These are phyloP conservation scores for Pleurotus citrinopileatus DNA, from an alignment of 768 basidiomycete genomes.

Conservation along the genomic window DNA sequence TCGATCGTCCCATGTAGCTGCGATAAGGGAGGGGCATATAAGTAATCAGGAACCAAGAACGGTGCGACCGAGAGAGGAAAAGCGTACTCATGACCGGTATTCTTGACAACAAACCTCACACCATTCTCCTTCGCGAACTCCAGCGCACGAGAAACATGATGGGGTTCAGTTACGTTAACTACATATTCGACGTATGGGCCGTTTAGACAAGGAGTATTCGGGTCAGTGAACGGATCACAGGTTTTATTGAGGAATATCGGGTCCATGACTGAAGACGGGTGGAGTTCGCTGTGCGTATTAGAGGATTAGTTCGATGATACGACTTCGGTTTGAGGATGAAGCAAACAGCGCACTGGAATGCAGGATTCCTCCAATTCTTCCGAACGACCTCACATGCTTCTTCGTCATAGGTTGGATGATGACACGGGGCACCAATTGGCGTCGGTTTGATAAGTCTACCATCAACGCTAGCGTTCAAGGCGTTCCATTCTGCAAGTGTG, in stretches of 20 bases:
- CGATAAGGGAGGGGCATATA: conserved; percentile 27
- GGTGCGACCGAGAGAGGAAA: not conserved
- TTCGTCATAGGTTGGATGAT: conserved; percentile 2
- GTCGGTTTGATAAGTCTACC: conserved; percentile 5
- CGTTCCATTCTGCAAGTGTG: not conserved
- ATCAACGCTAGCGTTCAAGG: not conserved
- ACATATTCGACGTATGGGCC: conserved; percentile 19
- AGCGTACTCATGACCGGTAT: conserved; percentile 27
- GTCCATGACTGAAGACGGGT: conserved; percentile 18
- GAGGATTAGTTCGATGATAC: no score
- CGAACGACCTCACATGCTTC: not conserved
- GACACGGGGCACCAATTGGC: conserved; percentile 1
- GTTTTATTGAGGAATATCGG: conserved; percentile 18
- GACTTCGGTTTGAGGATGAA: no score
- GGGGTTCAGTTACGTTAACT: not conserved
- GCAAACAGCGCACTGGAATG: not conserved
- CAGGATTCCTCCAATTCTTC: conserved; percentile 1
- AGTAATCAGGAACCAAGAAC: no score
- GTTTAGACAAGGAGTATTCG: conserved; percentile 11
- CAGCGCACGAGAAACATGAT: conserved; percentile 21
- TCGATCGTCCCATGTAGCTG: conserved; percentile 43
- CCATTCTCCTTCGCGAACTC: conserved; percentile 34
- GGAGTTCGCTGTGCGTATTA: not conserved
- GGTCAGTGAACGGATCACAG: conserved; percentile 18
- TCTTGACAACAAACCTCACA: conserved; percentile 34